phyloP scores from a whole-genome alignment of 2,329 filamentous ascomycete genomes.

The Paraconiothyrium sp. region DNA sequence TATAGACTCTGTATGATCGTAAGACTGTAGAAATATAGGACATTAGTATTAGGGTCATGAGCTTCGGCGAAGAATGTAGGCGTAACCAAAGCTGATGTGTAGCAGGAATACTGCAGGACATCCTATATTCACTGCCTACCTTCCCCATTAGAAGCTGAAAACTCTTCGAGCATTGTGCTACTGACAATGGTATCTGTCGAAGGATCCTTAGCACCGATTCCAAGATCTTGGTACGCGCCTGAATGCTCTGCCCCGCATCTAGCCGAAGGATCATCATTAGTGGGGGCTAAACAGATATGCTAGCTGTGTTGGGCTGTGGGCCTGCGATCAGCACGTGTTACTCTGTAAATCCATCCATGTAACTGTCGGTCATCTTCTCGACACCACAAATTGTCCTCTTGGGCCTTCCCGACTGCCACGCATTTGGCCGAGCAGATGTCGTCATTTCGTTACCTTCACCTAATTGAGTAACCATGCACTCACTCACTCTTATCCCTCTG shows the following conservation, averaged over 20 bases:
- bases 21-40: neutral
- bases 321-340: neutral
- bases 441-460: neutral
- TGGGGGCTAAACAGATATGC: constrained; percentile 9
- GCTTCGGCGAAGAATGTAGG: neutral
- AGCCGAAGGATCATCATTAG: constrained; percentile 4
- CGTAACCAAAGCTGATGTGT: neutral
- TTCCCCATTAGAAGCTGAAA: neutral
- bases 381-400: neutral
- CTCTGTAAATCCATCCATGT: neutral
- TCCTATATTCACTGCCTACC: neutral
- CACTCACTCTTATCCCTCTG: neutral
- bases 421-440: neutral
- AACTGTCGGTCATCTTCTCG: neutral
- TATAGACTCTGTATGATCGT: neutral
- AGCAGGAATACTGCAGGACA: neutral
- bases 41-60: neutral
- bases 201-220: neutral
- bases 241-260: neutral
- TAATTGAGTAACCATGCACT: neutral
- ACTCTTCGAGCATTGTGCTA: neutral
- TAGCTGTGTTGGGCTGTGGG: neutral
- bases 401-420: neutral
- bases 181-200: no score
- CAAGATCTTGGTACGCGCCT: neutral